Conservation (phyloP, 1,284 basidiomycete species). For the Mycena citricolor region DNA sequence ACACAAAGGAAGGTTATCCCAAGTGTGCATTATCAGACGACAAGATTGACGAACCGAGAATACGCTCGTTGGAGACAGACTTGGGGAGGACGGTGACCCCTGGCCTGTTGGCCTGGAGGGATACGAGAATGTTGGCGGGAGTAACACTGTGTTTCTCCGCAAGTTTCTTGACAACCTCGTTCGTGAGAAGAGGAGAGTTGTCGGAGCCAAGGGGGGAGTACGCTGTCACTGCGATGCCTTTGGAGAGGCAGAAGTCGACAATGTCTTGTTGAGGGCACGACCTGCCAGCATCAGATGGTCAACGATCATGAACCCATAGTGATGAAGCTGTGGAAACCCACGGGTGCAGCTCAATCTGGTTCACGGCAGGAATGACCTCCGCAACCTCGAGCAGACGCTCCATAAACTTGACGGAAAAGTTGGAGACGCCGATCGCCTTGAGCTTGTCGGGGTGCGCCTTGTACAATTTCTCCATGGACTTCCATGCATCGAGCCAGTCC, state of each 20-base stretch:
- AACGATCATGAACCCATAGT: not conserved
- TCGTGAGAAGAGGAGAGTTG: constrained; percentile 66
- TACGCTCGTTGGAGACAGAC: constrained; percentile 60
- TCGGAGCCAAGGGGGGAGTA: constrained; percentile 82
- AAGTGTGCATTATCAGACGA: not conserved
- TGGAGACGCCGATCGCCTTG: constrained; percentile 74
- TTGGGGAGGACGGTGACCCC: constrained; percentile 60
- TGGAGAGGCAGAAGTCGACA: constrained; percentile 56
- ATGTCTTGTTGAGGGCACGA: constrained; percentile 65
- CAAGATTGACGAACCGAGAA: constrained; percentile 41
- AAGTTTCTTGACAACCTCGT: constrained; percentile 54
- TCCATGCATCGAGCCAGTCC: constrained; percentile 80
- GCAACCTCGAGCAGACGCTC: constrained; percentile 57
- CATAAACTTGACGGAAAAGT: constrained; percentile 64
- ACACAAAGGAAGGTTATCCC: too few relatives aligned
- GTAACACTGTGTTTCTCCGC: constrained; percentile 53
- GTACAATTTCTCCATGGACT: constrained; percentile 69
- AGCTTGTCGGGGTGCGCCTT: constrained; percentile 65
- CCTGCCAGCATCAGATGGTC: too few relatives aligned
- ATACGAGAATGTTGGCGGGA: constrained; percentile 61
- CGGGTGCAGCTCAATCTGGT: constrained; percentile 81
- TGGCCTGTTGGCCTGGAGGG: constrained; percentile 63
- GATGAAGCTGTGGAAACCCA: constrained; percentile 34
- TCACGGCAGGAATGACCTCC: constrained; percentile 74
- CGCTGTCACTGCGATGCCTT: constrained; percentile 68